Conservation (phyloP, 352 stramenopile species). For the Phytophthora sp. region DNA sequence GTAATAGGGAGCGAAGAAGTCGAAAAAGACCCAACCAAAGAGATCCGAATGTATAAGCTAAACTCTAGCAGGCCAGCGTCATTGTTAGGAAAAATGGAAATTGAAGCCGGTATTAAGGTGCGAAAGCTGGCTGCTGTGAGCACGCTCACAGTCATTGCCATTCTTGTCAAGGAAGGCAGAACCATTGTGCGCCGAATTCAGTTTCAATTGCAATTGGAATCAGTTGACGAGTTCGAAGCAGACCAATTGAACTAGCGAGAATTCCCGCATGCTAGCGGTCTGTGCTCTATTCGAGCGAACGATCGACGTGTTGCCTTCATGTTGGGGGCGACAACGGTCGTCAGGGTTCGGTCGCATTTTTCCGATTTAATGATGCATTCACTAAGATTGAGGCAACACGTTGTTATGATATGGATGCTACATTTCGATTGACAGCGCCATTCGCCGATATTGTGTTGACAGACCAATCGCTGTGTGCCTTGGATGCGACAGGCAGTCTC, state of each 20-base stretch:
- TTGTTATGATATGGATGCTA: constrained; percentile 11
- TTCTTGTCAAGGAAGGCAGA: constrained; percentile 15
- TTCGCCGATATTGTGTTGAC: constrained; percentile 25
- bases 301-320: constrained; percentile 24
- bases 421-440: constrained; percentile 9
- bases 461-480: constrained; percentile 20
- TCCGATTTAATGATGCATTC: constrained; percentile 31
- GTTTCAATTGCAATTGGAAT: background rate
- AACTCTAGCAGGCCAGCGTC: background rate
- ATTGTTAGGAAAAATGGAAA: constrained; percentile 16
- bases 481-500: constrained; percentile 18
- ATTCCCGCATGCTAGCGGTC: constrained; percentile 14
- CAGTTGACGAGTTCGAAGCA: background rate
- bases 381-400: constrained; percentile 9
- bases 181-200: constrained; percentile 19
- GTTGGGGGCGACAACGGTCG: background rate
- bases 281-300: constrained; percentile 21
- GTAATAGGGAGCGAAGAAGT: constrained; percentile 21
- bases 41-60: constrained; percentile 14
- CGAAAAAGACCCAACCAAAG: constrained; percentile 22
- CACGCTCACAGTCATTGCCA: background rate
- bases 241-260: constrained; percentile 4
- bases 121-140: constrained; percentile 19
- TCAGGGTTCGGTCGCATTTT: constrained; percentile 21
- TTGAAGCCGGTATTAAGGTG: constrained; percentile 13